Percentiles rank a stretch among this genome's conserved stretches.
These are phyloP conservation scores for Aspergillus puulaauensis DNA, from an alignment of 2,329 filamentous ascomycete species.

Conservation along the genomic window DNA sequence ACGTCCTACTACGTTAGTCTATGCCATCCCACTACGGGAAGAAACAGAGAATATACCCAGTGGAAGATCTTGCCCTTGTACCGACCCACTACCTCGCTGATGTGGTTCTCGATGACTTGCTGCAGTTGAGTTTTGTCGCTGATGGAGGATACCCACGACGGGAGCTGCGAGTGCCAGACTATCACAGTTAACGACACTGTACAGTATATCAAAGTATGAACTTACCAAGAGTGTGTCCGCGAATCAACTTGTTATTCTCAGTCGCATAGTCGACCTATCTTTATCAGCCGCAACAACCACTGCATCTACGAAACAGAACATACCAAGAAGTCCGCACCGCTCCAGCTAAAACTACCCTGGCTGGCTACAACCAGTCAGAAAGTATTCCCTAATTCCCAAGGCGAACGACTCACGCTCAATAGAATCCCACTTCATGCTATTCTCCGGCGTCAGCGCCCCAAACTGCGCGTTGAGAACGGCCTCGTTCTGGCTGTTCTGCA, in stretches of 20 bases:
- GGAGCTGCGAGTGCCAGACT: slow-evolving; percentile 43
- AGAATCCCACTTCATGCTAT: slow-evolving; percentile 64
- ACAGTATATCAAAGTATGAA: background rate
- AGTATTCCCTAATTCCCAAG: too few relatives aligned
- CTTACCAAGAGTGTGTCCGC: slow-evolving; percentile 60
- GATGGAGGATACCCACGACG: slow-evolving; percentile 47
- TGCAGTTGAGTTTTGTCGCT: slow-evolving; percentile 51
- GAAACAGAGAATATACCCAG: slow-evolving; percentile 24
- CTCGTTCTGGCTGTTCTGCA: slow-evolving; percentile 62
- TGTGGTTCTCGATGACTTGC: slow-evolving; percentile 50
- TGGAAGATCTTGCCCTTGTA: slow-evolving; percentile 38
- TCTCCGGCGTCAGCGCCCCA: slow-evolving; percentile 63
- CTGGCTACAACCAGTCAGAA: slow-evolving; percentile 25
- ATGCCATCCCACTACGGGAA: too few relatives aligned
- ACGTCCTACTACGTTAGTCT: slow-evolving; percentile 26
- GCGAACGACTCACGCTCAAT: slow-evolving; percentile 49
- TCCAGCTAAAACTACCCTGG: slow-evolving; percentile 57
- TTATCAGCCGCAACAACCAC: background rate
- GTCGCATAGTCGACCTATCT: slow-evolving; percentile 38
- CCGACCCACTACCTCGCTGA: slow-evolving; percentile 33
- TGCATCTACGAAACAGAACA: slow-evolving; percentile 23
- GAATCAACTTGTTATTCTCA: slow-evolving; percentile 47
- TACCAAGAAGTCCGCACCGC: slow-evolving; percentile 51
- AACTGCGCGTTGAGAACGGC: slow-evolving; percentile 62
- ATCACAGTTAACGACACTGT: background rate